Evolutionary conservation across 2,329 filamentous ascomycete genomes (phyloP), one percentile per base, ranked within the genome.

Genomic region (Penicillium sp.): DNA sequence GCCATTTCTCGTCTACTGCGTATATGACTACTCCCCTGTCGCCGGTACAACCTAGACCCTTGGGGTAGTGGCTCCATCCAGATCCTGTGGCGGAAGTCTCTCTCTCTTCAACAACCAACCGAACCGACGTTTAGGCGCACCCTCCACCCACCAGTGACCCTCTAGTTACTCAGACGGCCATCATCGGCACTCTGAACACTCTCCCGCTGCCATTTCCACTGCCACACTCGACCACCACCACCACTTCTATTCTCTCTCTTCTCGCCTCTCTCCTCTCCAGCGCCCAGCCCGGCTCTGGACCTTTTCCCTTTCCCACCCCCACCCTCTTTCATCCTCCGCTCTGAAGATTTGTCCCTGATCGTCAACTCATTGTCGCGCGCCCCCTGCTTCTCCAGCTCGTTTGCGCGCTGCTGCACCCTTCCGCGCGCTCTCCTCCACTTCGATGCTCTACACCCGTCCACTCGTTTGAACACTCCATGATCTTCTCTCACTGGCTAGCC

Each of bases 401-500:
- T 28, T 22, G 35, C 22, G 25, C 33, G 16, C 33, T n/a, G 11
- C n/a, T 37, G 42, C n/a, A 22, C 19, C 8, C 26, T 54, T 30
- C n/a, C 16, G n/a, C 38, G 25, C 52, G 25, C 26, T 4, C 16
- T 30, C 22, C 26, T 16, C 46, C 54, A 55, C 42, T 55, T 61
- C 43, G 56, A 68, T 67, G 63, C 57, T 51, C 37, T 46, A 53
- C 38, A 25, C 38, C 52, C 38, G 40, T 61, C 56, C 61, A 40
- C 65, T 66, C 57, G 43, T 57, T 61, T 52, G 16, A 59, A 40
- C 19, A n/a, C 48, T 40, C 28, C 30, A 69, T 69, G 67, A 63
- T 67, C 49, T 38, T 61, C 22, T 66, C 62, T 33, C 57, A 66
- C 51, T 68, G 67, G 67, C 48, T 68, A 35, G 35, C 65, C 55